phyloP scores from a whole-genome alignment of 169 alveolate genomes.

The Eimeria maxima region DNA sequence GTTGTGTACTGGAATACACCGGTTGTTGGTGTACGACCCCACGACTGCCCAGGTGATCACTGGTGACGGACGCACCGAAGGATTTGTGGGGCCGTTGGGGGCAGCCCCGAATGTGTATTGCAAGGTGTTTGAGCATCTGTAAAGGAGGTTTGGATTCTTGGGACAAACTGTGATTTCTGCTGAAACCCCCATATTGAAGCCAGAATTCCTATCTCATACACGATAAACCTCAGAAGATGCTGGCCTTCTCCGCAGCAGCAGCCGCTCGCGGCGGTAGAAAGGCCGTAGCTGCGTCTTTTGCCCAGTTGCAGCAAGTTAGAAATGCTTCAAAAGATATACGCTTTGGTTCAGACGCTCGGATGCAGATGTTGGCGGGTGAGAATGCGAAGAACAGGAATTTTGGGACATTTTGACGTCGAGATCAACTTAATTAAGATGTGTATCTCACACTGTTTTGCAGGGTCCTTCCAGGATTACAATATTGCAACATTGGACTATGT shows the following conservation, averaged over 20 bases:
- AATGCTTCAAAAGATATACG: conserved; percentile 70
- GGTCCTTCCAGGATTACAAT: neutral
- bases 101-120: neutral
- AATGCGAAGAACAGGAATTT: neutral
- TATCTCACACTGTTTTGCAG: neutral
- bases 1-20: neutral
- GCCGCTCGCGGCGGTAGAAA: conserved; percentile 68
- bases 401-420: neutral
- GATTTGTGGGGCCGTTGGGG: conserved; percentile 44
- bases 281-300: conserved; percentile 37
- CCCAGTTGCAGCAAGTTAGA: conserved; percentile 44
- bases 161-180: neutral
- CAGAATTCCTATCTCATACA: neutral
- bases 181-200: neutral
- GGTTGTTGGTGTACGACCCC: neutral
- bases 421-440: neutral
- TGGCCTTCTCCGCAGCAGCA: conserved; percentile 21
- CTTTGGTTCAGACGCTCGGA: conserved; percentile 78
- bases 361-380: conserved; percentile 83
- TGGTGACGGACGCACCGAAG: conserved; percentile 25
- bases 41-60: neutral
- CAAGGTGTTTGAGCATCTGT: neutral
- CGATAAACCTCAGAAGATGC: conserved; percentile 18
- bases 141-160: neutral
- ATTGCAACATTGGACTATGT: neutral